Evolutionary conservation across 257 asterid species (phyloP).

Genomic region (Eustoma russellianum): DNA sequence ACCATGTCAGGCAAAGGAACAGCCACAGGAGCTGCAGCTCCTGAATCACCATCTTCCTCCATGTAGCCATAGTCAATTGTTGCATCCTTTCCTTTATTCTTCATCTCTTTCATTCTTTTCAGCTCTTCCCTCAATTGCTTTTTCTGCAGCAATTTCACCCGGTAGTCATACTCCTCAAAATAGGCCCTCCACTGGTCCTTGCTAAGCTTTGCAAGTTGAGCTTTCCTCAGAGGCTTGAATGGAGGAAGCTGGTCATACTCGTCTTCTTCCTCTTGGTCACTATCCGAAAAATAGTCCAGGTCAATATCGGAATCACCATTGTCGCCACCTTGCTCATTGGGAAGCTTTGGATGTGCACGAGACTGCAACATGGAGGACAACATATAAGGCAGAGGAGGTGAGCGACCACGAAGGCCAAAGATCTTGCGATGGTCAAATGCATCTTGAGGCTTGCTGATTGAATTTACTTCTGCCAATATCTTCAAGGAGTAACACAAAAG

Average conservation of each 20-base stretch:
- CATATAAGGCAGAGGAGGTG: slow-evolving; percentile 95
- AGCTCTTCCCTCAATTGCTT: slow-evolving; percentile 87
- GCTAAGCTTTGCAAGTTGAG: slow-evolving; percentile 64
- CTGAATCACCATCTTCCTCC: slow-evolving; percentile 72
- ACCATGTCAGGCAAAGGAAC: slow-evolving; percentile 98
- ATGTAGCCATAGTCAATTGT: slow-evolving; percentile 28
- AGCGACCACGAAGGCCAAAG: slow-evolving; percentile 64
- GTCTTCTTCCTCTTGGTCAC: slow-evolving; percentile 74
- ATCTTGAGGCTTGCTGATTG: slow-evolving; percentile 66
- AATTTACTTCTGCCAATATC: slow-evolving; percentile 62
- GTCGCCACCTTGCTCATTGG: slow-evolving; percentile 70
- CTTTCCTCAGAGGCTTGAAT: slow-evolving; percentile 71
- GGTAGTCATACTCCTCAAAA: slow-evolving; percentile 83
- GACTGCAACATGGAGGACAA: slow-evolving; percentile 90
- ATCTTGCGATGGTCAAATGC: slow-evolving; percentile 69
- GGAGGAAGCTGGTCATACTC: slow-evolving; percentile 99
- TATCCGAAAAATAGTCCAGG: slow-evolving; percentile 72
- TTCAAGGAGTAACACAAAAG: slow-evolving; percentile 79
- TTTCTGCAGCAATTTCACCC: slow-evolving; percentile 92
- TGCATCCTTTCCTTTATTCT: slow-evolving; percentile 48
- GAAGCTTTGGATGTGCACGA: slow-evolving; percentile 79
- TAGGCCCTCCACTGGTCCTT: slow-evolving; percentile 78
- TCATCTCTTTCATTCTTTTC: slow-evolving; percentile 64
- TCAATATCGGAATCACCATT: slow-evolving; percentile 77
- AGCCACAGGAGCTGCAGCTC: slow-evolving; percentile 81